Evolutionary conservation across 805 yeast genomes (phyloP), one percentile per base, ranked within the genome.

Genomic region (Sugiyamaella qingdaonensis): DNA sequence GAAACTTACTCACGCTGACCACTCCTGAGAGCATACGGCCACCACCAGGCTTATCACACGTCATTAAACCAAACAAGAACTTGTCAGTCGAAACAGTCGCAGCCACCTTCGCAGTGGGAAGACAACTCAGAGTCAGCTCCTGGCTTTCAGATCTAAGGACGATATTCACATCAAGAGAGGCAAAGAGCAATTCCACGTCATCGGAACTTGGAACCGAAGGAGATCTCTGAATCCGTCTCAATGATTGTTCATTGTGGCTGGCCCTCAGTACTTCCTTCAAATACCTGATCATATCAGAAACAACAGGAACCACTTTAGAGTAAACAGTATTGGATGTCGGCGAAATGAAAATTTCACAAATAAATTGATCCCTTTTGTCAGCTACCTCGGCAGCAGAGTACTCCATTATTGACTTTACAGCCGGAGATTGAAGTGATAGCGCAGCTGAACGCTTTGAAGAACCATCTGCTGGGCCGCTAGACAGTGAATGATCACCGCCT

Each of bases 41-140:
- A 2, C 47, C 41, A 0, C 51, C 47, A 13, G 74, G 58, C 10
- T 67, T 61, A 46, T 71, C 70, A n/a, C 65, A 78, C 0, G 88
- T 73, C 41, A 78, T 78, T 8, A 85, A 58, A 48, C 80, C 79
- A 34, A 88, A 59, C 19, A 76, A 78, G n/a, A 88, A 78, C 0
- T 85, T 84, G 18, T 82, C 85, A 19, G 85, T 77, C 7, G 89
- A 86, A 13, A 89, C 84, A 34, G 86, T 80, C 0, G 97, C 95
- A 36, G 89, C 90, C 1, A 94, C 94, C 64, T 88, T 89, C 0
- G 98, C 98, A 14, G 84, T 84, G 0, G 99, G 99, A 56, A 88
- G 92, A 75, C 99, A 94, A 59, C 95, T 86, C 50, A 94, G 72
- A 2, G 86, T 78, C 19, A 94, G 65, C 43, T 78, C 79, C 65